phyloP scores from a whole-genome alignment of 306 rosid genomes.

The Ochetophila trinervis region DNA sequence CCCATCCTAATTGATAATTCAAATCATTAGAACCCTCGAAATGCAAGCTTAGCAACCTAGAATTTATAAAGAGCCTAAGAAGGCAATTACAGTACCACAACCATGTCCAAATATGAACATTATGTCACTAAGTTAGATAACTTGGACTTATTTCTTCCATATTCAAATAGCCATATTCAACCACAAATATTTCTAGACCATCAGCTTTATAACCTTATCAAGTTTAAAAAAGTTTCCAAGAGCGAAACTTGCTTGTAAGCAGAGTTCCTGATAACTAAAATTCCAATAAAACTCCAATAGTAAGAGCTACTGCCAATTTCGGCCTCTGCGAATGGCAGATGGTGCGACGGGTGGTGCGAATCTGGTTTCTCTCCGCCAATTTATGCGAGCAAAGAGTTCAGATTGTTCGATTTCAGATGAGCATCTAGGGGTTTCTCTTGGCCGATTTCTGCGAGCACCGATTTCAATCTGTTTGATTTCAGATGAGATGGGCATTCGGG shows the following conservation, averaged over 20 bases:
- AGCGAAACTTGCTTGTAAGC: conserved; percentile 22
- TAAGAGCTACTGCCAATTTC: conserved; percentile 46
- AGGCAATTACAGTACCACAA: conserved; percentile 16
- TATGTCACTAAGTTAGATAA: conserved; percentile 8
- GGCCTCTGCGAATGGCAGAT: too few relatives aligned
- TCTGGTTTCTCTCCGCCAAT: too few relatives aligned
- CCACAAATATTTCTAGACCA: conserved; percentile 29
- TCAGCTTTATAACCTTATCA: conserved; percentile 43
- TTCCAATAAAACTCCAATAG: conserved; percentile 30
- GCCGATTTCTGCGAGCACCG: too few relatives aligned
- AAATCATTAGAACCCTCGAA: conserved; percentile 39
- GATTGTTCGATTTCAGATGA: too few relatives aligned
- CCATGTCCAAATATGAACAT: conserved; percentile 19
- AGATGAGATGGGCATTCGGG: too few relatives aligned
- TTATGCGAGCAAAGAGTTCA: too few relatives aligned
- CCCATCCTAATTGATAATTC: conserved; percentile 33
- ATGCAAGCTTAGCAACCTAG: too few relatives aligned
- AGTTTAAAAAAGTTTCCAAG: conserved; percentile 27
- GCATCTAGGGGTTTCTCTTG: too few relatives aligned
- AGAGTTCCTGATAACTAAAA: conserved; percentile 32
- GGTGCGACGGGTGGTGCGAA: too few relatives aligned
- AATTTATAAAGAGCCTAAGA: conserved; percentile 29
- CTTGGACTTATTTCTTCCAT: not conserved
- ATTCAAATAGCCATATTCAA: conserved; percentile 17
- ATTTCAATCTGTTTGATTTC: too few relatives aligned